Conservation (phyloP, 306 rosid species). For the Rosa rugosa region DNA sequence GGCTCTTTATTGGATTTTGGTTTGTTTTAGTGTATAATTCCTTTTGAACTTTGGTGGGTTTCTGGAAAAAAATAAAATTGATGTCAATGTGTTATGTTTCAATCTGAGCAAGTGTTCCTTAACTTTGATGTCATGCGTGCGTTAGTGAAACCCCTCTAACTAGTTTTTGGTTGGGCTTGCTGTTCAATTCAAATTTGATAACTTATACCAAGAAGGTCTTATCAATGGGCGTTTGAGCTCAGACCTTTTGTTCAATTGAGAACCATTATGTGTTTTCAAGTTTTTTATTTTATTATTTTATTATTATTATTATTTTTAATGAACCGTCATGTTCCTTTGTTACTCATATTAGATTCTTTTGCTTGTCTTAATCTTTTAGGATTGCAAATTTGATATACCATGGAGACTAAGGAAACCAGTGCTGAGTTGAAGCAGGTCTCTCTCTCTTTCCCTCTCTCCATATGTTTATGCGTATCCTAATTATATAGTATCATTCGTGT, state of each 20-base stretch:
- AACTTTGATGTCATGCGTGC: neutral
- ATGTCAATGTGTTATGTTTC: neutral
- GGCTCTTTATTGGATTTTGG: neutral
- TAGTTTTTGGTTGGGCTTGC: neutral
- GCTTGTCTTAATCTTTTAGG: conserved; percentile 12
- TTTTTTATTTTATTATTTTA: too few relatives aligned
- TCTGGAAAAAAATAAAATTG: neutral
- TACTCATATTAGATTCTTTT: conserved; percentile 1
- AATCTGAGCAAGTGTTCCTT: neutral
- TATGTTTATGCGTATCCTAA: conserved; percentile 12
- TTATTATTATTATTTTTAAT: neutral
- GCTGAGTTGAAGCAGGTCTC: conserved; percentile 26
- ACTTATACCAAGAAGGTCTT: neutral
- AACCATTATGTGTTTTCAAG: neutral
- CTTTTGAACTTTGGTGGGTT: neutral
- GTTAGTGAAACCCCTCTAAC: neutral
- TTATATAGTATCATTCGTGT: neutral
- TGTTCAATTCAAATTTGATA: neutral
- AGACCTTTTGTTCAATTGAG: neutral
- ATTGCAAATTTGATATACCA: conserved; percentile 15
- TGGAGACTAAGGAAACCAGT: conserved; percentile 40
- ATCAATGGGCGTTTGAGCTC: neutral
- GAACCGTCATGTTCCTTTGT: neutral
- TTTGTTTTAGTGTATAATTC: neutral
- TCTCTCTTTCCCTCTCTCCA: conserved; percentile 8